phyloP scores from a whole-genome alignment of 495 filamentous ascomycete genomes.

The Jackrogersella multiformis region DNA sequence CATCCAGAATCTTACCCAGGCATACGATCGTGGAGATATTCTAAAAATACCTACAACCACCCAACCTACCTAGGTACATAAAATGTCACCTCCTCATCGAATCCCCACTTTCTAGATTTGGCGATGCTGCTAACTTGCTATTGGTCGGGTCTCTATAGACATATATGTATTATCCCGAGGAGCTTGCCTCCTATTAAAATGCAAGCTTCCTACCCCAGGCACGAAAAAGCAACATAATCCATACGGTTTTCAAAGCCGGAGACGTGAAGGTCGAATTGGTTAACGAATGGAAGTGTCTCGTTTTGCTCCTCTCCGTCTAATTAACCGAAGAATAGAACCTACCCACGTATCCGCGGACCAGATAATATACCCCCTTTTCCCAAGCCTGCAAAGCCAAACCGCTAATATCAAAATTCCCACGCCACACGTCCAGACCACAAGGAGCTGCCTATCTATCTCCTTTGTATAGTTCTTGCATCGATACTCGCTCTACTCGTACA shows the following conservation, averaged over 20 bases:
- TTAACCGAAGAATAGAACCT: not conserved
- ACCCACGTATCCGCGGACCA: not conserved
- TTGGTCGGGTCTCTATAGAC: not conserved
- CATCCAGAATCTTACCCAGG: not conserved
- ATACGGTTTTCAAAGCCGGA: not conserved
- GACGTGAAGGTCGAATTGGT: not conserved
- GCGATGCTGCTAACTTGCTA: slow-evolving; percentile 3
- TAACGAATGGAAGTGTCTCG: not conserved
- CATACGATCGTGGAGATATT: not conserved
- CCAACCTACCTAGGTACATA: too few species aligned
- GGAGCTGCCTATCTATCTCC: too few species aligned
- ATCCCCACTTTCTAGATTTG: slow-evolving; percentile 2
- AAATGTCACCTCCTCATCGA: not conserved
- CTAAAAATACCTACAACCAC: too few species aligned
- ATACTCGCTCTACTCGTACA: too few species aligned
- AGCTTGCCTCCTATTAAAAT: not conserved
- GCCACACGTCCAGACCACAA: too few species aligned
- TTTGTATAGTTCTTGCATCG: too few species aligned
- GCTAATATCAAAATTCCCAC: too few species aligned
- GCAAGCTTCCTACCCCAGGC: too few species aligned
- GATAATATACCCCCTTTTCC: not conserved
- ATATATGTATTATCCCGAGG: not conserved
- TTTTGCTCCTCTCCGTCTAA: not conserved
- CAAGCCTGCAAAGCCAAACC: not conserved
- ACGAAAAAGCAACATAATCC: not conserved